Evolutionary conservation across 164 flowering plant species (phyloP).

Genomic region (Liquidambar formosana): DNA sequence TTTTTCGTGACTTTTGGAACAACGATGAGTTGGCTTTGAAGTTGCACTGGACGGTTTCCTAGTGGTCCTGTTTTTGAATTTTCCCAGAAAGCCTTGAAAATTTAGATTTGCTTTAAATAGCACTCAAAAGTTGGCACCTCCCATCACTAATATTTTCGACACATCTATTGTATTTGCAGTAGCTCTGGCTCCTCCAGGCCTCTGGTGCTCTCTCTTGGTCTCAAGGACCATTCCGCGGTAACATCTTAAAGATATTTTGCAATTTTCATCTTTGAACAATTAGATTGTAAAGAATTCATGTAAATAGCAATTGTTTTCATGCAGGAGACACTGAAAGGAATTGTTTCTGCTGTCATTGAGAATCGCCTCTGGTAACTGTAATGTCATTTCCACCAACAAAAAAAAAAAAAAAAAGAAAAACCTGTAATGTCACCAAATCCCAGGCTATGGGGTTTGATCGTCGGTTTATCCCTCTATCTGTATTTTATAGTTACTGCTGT

Average conservation of each 20-base stretch:
- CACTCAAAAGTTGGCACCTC: not conserved
- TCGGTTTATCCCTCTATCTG: not conserved
- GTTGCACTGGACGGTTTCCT: no score
- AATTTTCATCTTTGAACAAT: not conserved
- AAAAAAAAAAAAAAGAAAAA: not conserved
- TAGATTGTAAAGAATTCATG: not conserved
- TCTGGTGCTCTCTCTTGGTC: conserved; percentile 83
- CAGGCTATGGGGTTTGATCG: no score
- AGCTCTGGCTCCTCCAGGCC: conserved; percentile 56
- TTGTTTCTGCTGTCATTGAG: conserved; percentile 60
- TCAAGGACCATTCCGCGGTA: conserved; percentile 87
- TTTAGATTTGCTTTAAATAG: not conserved
- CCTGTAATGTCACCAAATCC: no score
- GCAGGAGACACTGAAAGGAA: conserved; percentile 74
- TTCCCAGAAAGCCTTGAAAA: no score
- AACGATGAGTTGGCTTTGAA: no score
- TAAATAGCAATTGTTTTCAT: conserved; percentile 9
- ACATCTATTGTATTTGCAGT: conserved; percentile 39
- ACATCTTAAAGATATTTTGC: not conserved
- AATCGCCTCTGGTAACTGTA: conserved; percentile 61
- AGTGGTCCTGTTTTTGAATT: no score
- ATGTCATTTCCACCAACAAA: not conserved
- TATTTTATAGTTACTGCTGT: not conserved
- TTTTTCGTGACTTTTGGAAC: no score
- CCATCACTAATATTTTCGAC: not conserved